Conservation (phyloP, 1,139 yeast genomes). For the Candida smagusa region DNA sequence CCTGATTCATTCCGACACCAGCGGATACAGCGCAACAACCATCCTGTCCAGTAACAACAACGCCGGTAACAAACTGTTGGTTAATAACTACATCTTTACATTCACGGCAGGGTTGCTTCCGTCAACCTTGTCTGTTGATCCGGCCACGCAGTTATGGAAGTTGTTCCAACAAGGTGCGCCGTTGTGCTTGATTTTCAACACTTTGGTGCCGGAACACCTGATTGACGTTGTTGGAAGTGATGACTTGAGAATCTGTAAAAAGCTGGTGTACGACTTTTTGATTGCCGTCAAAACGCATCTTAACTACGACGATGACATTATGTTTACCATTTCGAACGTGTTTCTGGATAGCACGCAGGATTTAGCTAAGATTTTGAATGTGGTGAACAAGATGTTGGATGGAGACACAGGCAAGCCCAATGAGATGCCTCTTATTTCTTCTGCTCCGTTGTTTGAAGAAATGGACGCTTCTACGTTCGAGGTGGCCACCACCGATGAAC, state of each 20-base stretch:
- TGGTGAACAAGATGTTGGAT: conserved; percentile 63
- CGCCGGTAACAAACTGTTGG: conserved; percentile 11
- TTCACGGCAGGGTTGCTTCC: conserved; percentile 77
- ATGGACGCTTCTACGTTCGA: conserved; percentile 19
- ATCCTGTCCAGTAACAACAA: conserved; percentile 6
- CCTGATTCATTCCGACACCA: conserved; percentile 22
- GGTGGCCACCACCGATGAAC: conserved; percentile 44
- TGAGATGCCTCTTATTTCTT: not conserved
- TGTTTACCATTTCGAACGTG: conserved; percentile 88
- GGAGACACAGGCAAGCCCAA: conserved; percentile 24
- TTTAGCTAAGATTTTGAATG: conserved; percentile 66
- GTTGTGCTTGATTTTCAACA: conserved; percentile 77
- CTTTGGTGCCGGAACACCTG: conserved; percentile 36
- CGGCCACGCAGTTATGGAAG: conserved; percentile 88
- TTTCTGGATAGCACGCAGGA: conserved; percentile 81
- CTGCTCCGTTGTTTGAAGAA: not conserved
- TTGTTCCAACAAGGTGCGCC: conserved; percentile 92
- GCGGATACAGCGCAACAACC: conserved; percentile 13
- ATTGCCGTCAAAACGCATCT: conserved; percentile 81
- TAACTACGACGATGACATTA: conserved; percentile 65
- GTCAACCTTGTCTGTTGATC: conserved; percentile 74
- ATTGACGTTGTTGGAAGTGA: conserved; percentile 61
- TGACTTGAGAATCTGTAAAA: conserved; percentile 81
- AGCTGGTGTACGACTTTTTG: conserved; percentile 85
- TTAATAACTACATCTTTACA: conserved; percentile 43